Percentiles rank a stretch among this genome's conserved stretches.
Conservation (phyloP, 768 basidiomycete species). For the Cyathus striatus region DNA sequence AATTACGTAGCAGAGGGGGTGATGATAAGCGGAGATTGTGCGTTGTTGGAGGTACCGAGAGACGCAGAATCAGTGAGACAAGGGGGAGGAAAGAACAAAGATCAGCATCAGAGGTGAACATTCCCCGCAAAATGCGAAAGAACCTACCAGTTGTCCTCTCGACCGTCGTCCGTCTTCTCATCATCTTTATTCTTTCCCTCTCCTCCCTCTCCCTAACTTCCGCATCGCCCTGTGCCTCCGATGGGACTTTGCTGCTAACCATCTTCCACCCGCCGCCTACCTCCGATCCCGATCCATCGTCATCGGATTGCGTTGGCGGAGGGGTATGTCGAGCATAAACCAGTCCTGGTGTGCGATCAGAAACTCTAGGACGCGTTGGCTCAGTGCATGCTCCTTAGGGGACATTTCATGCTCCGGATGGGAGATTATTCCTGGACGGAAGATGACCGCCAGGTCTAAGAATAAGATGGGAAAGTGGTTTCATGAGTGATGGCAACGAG, state of each 20-base stretch:
- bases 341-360: slow-evolving; percentile 94
- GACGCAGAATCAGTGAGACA: slow-evolving; percentile 1
- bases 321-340: slow-evolving; percentile 89
- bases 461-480: neutral
- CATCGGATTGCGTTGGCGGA: slow-evolving; percentile 61
- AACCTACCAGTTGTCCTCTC: slow-evolving; percentile 35
- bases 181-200: slow-evolving; percentile 34
- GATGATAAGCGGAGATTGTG: neutral
- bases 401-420: slow-evolving; percentile 85
- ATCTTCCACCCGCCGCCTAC: slow-evolving; percentile 51
- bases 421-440: slow-evolving; percentile 91
- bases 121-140: too few species aligned
- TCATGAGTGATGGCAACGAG: neutral
- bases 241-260: too few species aligned
- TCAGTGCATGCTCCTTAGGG: slow-evolving; percentile 80
- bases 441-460: slow-evolving; percentile 92
- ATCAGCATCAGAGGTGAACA: neutral
- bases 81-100: slow-evolving; percentile 1
- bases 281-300: slow-evolving; percentile 18
- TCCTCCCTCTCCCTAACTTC: slow-evolving; percentile 10
- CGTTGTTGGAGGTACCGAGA: slow-evolving; percentile 1
- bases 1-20: neutral
- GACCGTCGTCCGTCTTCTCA: slow-evolving; percentile 54
- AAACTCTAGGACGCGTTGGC: slow-evolving; percentile 90
- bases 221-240: slow-evolving; percentile 5